phyloP scores from a whole-genome alignment of 2,329 filamentous ascomycete genomes.

The Nigrospora osmanthi region DNA sequence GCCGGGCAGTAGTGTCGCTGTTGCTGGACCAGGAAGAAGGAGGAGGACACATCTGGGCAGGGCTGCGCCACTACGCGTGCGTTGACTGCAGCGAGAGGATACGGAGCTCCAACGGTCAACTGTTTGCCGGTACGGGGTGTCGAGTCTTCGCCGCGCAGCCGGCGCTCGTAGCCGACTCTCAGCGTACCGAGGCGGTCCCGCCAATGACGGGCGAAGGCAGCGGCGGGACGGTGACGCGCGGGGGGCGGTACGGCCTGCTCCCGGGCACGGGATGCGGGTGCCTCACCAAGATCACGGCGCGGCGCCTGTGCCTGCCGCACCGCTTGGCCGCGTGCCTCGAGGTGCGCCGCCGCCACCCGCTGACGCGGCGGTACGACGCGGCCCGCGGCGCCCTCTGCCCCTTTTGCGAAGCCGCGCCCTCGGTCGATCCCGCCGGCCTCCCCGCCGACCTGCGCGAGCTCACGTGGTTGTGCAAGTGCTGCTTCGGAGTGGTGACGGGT shows the following conservation, averaged over 20 bases:
- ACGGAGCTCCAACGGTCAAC: neutral
- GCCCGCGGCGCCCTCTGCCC: constrained; percentile 21
- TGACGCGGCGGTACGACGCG: constrained; percentile 18
- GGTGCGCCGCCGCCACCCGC: constrained; percentile 10
- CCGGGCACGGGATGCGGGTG: constrained; percentile 29
- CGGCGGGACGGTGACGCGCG: neutral
- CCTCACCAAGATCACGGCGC: constrained; percentile 22
- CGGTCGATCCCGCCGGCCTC: constrained; percentile 4
- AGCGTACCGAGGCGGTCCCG: neutral
- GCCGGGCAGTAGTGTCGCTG: constrained; percentile 1
- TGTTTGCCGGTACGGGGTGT: constrained; percentile 6
- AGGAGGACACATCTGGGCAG: constrained; percentile 4
- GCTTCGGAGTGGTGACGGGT: constrained; percentile 14
- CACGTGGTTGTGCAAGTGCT: constrained; percentile 25
- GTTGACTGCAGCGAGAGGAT: constrained; percentile 13
- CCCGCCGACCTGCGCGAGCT: neutral
- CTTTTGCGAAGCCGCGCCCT: constrained; percentile 16
- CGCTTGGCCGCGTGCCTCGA: constrained; percentile 19
- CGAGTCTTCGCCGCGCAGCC: constrained; percentile 9
- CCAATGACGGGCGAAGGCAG: neutral
- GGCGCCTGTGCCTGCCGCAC: constrained; percentile 26
- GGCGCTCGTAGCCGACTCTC: neutral
- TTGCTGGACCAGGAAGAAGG: constrained; percentile 7
- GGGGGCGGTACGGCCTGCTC: constrained; percentile 5
- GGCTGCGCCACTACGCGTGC: constrained; percentile 28